Percentiles rank a stretch among this genome's conserved stretches.
These are phyloP conservation scores for Nakataea oryzae DNA, from an alignment of 2,329 filamentous ascomycete species.

Conservation along the genomic window DNA sequence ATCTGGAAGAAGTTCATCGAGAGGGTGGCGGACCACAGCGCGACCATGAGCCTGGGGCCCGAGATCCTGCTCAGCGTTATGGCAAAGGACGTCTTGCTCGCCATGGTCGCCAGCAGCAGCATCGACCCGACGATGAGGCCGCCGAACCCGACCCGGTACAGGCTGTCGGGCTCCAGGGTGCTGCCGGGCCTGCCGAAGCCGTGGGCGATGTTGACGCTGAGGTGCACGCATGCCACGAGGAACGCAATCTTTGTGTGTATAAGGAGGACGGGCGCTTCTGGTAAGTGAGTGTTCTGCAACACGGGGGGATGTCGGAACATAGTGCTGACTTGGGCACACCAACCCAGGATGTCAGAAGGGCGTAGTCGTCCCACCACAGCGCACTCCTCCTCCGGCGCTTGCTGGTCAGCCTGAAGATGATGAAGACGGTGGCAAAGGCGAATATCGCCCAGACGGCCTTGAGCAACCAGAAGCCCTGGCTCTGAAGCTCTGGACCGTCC, in stretches of 20 bases:
- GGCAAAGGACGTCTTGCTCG: conserved; percentile 27
- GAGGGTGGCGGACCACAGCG: conserved; percentile 18
- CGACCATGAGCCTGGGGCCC: neutral
- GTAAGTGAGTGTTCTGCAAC: neutral
- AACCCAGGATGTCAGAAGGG: neutral
- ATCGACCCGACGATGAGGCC: neutral
- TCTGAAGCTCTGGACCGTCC: neutral
- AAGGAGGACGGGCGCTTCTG: neutral
- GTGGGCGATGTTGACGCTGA: neutral
- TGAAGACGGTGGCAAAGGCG: neutral
- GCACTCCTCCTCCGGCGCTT: neutral
- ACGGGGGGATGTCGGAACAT: neutral
- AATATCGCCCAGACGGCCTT: conserved; percentile 1
- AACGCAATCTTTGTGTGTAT: neutral
- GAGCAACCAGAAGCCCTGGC: neutral
- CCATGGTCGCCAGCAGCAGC: conserved; percentile 16
- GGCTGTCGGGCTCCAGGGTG: neutral
- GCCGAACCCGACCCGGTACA: neutral
- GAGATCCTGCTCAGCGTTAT: conserved; percentile 22
- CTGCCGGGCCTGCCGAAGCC: neutral
- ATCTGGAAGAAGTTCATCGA: conserved; percentile 20
- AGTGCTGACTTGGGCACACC: neutral
- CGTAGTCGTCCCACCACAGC: conserved; percentile 1
- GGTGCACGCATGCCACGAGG: neutral
- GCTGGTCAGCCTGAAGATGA: neutral